Percentiles rank a stretch among this genome's conserved stretches.
Conservation (phyloP, 768 basidiomycete species). For the Macrolepiota albuminosa region DNA sequence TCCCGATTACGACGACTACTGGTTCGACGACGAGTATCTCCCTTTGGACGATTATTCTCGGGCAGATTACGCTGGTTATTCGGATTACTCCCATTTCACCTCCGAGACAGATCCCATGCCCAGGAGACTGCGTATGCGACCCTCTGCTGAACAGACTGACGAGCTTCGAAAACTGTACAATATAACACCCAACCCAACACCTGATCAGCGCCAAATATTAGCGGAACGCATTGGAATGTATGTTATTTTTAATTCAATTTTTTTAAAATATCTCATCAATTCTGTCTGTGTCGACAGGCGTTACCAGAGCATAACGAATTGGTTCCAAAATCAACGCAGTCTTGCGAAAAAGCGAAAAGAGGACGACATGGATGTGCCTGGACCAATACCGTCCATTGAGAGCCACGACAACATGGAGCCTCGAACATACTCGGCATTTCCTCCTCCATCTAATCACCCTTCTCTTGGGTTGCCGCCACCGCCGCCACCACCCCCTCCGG, state of each 20-base stretch:
- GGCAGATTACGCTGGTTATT: constrained; percentile 40
- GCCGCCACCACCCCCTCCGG: constrained; percentile 11
- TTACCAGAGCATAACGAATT: constrained; percentile 76
- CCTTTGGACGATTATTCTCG: constrained; percentile 30
- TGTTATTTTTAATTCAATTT: constrained; percentile 31
- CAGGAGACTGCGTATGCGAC: constrained; percentile 61
- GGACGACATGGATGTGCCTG: constrained; percentile 37
- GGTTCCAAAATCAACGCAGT: constrained; percentile 86
- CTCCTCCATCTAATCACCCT: constrained; percentile 43
- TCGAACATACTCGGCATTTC: constrained; percentile 43
- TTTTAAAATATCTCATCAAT: constrained; percentile 19
- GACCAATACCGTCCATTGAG: constrained; percentile 25
- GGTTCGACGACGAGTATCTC: constrained; percentile 38
- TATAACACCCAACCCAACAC: constrained; percentile 60
- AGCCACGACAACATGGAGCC: constrained; percentile 29
- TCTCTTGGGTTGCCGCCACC: constrained; percentile 34
- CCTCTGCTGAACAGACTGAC: constrained; percentile 60
- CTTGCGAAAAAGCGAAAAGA: constrained; percentile 69
- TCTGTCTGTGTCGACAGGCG: constrained; percentile 42
- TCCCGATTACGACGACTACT: constrained; percentile 38
- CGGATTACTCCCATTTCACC: constrained; percentile 46
- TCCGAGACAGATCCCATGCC: constrained; percentile 47
- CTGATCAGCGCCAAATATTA: constrained; percentile 61
- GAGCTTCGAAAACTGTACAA: constrained; percentile 65
- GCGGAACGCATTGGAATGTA: constrained; percentile 74